phyloP scores from a whole-genome alignment of 345 rosid genomes.

The Eucalyptus cladocalyx region DNA sequence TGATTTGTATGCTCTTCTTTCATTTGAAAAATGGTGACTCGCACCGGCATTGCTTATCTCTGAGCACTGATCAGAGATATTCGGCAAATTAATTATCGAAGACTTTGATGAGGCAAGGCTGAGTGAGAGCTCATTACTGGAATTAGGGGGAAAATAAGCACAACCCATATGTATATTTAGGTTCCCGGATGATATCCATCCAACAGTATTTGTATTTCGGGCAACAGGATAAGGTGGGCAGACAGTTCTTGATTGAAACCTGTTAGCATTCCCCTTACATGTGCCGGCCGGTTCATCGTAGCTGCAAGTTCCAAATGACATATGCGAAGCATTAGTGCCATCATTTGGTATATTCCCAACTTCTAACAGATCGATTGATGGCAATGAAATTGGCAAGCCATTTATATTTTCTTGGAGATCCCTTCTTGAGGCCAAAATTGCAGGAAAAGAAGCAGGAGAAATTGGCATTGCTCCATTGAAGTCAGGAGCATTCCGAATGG shows the following conservation, averaged over 20 bases:
- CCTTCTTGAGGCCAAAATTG: conserved; percentile 14
- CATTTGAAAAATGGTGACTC: conserved; percentile 14
- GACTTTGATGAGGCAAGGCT: conserved; percentile 59
- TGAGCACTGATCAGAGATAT: conserved; percentile 45
- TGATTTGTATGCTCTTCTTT: conserved; percentile 20
- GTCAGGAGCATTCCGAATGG: conserved; percentile 20
- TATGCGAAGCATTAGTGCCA: conserved; percentile 1
- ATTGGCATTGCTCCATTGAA: conserved; percentile 14
- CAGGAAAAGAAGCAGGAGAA: conserved; percentile 7
- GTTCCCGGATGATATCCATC: conserved; percentile 26
- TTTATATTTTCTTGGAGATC: conserved; percentile 19
- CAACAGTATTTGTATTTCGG: conserved; percentile 17
- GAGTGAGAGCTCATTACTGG: conserved; percentile 54
- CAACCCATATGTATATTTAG: conserved; percentile 12
- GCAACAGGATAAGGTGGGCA: background rate
- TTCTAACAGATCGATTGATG: conserved; percentile 9
- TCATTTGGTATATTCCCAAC: conserved; percentile 6
- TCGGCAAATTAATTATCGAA: conserved; percentile 5
- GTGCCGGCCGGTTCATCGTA: conserved; percentile 17
- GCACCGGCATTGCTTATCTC: conserved; percentile 23
- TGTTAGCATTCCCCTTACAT: conserved; percentile 12
- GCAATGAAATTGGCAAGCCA: background rate
- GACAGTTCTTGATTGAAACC: background rate
- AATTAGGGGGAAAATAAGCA: conserved; percentile 11
- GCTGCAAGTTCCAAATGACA: conserved; percentile 9